Evolutionary conservation across 306 rosid species (phyloP), one percentile per base, ranked within the genome.

Genomic region (Boehmeria nivea): DNA sequence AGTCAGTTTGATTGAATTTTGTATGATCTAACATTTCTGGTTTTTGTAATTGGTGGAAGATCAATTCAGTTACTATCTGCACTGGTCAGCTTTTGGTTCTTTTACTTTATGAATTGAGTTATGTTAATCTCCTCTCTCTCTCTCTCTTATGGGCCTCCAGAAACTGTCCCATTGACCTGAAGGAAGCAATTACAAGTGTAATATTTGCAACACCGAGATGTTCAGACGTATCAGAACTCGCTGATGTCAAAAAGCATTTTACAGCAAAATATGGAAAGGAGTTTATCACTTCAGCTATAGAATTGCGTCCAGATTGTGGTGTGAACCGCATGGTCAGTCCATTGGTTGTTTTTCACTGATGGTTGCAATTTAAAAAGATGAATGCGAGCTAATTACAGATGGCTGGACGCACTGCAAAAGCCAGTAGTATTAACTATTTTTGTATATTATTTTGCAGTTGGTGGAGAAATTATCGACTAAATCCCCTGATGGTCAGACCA

Each of bases 251-350:
- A 67, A 93, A 93, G 69, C 95, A 83, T 39, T 69, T 93, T 2
- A 57, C 85, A 4, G 64, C 89, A 23, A 93, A 87, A 72, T 93
- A 87, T 53, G 99, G 96, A 52, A 93, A 93, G 73, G 95, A 93
- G 40, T 87, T 93, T 42, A 56, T 70, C 63, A 46, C 87, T 55
- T 83, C 93, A 4, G 96, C 96, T 63, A 33, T 73, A 33, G 99
- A 93, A 48, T 53, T 87, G 70, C 99, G 96, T 39, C 96, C 99
- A 9, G 94, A 93, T 58, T 87, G 96, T 73, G 96, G 99, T 21
- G 99, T 87, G 43, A 79, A 78, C 72, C 95, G 95, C 60, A 58
- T 85, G 99, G 99, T 78, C 72, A 67, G 81, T 76, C 66, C 71
- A 44, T 8, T 8, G 15, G 16, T 3, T 54, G 8, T 11, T 15